Percentiles rank a stretch among this genome's conserved stretches.
Evolutionary conservation across 345 rosid species (phyloP).

Genomic region (Lumnitzera racemosa): DNA sequence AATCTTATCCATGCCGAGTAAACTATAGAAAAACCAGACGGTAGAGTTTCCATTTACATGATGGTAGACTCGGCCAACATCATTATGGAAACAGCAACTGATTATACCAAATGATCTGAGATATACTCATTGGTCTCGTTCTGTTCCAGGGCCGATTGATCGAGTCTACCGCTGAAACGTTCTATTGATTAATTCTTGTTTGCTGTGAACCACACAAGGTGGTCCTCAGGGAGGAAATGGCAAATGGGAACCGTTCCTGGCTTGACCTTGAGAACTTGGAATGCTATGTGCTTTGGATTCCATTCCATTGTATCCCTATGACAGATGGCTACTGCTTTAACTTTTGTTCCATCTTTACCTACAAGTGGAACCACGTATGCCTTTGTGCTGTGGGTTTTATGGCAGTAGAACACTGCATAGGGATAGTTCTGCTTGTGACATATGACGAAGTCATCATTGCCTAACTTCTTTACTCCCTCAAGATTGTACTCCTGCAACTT

Average conservation of each 20-base stretch:
- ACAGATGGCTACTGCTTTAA: slow-evolving; percentile 69
- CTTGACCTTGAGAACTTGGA: slow-evolving; percentile 63
- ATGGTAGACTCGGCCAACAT: too few relatives aligned
- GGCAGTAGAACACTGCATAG: slow-evolving; percentile 81
- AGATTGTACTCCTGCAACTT: slow-evolving; percentile 43
- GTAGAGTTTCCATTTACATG: too few relatives aligned
- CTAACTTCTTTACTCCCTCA: slow-evolving; percentile 30
- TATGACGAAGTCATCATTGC: slow-evolving; percentile 26
- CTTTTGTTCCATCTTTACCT: slow-evolving; percentile 56
- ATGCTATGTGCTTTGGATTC: slow-evolving; percentile 81
- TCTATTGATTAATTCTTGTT: slow-evolving; percentile 19
- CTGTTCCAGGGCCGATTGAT: too few relatives aligned
- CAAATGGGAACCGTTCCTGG: slow-evolving; percentile 68
- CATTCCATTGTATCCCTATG: slow-evolving; percentile 79
- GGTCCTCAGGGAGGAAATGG: slow-evolving; percentile 80
- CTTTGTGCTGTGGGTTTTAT: slow-evolving; percentile 43
- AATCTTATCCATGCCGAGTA: too few relatives aligned
- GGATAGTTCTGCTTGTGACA: slow-evolving; percentile 83
- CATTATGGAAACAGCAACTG: too few relatives aligned
- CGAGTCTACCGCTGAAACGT: background rate
- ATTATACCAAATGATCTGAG: too few relatives aligned
- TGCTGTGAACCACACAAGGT: slow-evolving; percentile 49
- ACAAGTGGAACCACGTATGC: slow-evolving; percentile 48
- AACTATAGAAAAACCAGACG: too few relatives aligned
- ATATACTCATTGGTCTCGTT: too few relatives aligned